Evolutionary conservation across 129 eudicot genomes (phyloP), one percentile per base, ranked within the genome.

Genomic region (Helianthus tuberosus): DNA sequence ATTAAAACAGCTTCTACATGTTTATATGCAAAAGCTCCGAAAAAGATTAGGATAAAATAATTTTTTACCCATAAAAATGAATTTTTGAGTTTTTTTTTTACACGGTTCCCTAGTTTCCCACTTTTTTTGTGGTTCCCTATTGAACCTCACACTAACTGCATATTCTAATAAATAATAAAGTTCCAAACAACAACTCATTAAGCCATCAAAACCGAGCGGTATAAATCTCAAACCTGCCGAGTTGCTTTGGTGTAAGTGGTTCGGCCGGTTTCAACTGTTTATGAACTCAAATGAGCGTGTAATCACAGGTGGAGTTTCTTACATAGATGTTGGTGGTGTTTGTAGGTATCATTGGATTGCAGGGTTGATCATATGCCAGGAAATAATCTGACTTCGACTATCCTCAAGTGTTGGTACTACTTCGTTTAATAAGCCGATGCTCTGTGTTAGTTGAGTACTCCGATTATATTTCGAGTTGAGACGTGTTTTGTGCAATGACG

Each of bases 311-410:
- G 17, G 55, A 3, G 55, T 3, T 58, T 58, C 38, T 25, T 58
- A 58, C 64, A 11, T 23, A 7, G 23, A 35, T 12, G 67, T 62
- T 62, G 64, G 46, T 32, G 20, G 29, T 51, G 5, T 73, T n/a
- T 36, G 80, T 87, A 91, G 97, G 97, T 79, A 81, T 91, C 75
- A 91, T 91, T 65, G 97, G 97, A 29, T 81, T 88, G 60, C 94
- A 91, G 82, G 97, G 89, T 81, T 91, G 81, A 91, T 49, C 27
- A 29, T 12, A 8, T 25, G 39, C 44, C 0, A 1, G 8, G 1
- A 0, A 0, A 15, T 25, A 39, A 12, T 63, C 23, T 27, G 14
- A 11, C 25, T 52, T 52, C 9, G 17, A 52, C 27, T 52, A 17
- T 52, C 27, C 59, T 16, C 59, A 52, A 7, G 17, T 20, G 20